Conservation (phyloP, 2,329 filamentous ascomycete species). For the Parafenestella ontariensis region DNA sequence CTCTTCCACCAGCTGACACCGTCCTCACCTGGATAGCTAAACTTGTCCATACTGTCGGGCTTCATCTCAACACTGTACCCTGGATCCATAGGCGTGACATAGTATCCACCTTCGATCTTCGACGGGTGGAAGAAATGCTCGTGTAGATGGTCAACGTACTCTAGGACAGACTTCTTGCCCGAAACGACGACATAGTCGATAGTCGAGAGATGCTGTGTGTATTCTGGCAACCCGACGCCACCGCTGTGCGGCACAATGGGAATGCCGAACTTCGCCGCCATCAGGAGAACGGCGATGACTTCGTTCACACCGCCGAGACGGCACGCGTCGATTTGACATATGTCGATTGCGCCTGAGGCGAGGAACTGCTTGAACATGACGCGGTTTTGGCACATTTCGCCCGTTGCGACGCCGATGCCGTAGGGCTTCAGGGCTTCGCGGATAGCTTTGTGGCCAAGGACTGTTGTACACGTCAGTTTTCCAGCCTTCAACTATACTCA, state of each 20-base stretch:
- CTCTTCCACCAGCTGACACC: slow-evolving; percentile 82
- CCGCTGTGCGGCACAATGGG: slow-evolving; percentile 90
- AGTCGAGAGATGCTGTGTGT: slow-evolving; percentile 90
- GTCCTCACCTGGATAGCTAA: slow-evolving; percentile 75
- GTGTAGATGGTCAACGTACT: slow-evolving; percentile 93
- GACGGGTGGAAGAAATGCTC: slow-evolving; percentile 89
- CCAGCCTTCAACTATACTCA: neutral
- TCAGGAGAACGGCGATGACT: slow-evolving; percentile 85
- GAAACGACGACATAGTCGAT: slow-evolving; percentile 91
- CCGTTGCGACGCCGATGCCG: slow-evolving; percentile 84
- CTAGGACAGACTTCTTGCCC: slow-evolving; percentile 80
- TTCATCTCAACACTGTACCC: slow-evolving; percentile 97
- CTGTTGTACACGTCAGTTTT: slow-evolving; percentile 39
- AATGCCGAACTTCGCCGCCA: slow-evolving; percentile 79
- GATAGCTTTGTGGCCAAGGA: slow-evolving; percentile 86
- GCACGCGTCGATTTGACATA: slow-evolving; percentile 91
- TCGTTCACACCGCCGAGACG: slow-evolving; percentile 91
- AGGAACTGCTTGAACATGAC: slow-evolving; percentile 94
- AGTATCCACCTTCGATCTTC: slow-evolving; percentile 83
- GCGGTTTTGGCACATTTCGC: slow-evolving; percentile 95
- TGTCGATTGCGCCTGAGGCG: slow-evolving; percentile 78
- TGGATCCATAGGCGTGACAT: slow-evolving; percentile 81
- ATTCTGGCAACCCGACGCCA: slow-evolving; percentile 89
- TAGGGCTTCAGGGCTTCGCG: slow-evolving; percentile 77
- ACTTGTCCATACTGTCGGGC: slow-evolving; percentile 82